A percentile compares a stretch with the other conserved stretches of the same genome.
phyloP scores from a whole-genome alignment of 2,329 filamentous ascomycete genomes.

The Juglanconis juglandina region DNA sequence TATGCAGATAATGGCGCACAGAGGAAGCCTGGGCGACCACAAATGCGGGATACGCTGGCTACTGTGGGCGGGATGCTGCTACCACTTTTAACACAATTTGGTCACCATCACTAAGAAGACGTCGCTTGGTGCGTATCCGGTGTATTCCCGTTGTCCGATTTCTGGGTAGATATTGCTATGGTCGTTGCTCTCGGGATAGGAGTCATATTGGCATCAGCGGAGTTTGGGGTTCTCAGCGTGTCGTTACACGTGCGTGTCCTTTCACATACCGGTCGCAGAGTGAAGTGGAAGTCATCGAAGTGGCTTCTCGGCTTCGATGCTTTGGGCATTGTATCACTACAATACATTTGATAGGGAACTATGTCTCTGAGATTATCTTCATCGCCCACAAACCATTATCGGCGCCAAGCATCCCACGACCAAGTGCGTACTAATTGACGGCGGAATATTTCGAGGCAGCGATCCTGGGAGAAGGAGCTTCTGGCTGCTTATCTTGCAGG shows the following conservation, averaged over 20 bases:
- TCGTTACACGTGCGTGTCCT: background rate
- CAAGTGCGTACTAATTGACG: no score
- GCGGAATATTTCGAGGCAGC: no score
- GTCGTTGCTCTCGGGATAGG: background rate
- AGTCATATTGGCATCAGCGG: slow-evolving; percentile 5
- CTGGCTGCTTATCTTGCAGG: background rate
- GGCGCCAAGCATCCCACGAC: no score
- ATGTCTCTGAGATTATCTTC: no score
- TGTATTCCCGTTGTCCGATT: background rate
- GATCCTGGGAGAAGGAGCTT: no score
- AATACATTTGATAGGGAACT: background rate
- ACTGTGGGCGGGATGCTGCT: slow-evolving; percentile 75
- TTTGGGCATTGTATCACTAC: background rate
- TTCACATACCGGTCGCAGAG: background rate
- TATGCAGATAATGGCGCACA: slow-evolving; percentile 49
- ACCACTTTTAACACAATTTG: slow-evolving; percentile 73
- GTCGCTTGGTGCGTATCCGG: background rate
- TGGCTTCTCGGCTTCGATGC: background rate
- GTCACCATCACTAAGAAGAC: slow-evolving; percentile 60
- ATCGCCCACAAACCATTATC: background rate
- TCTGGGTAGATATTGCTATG: background rate
- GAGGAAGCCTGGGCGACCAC: slow-evolving; percentile 52
- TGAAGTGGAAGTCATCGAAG: background rate
- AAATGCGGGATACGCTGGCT: slow-evolving; percentile 66
- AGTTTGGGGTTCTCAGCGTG: background rate